Percentiles rank a stretch among this genome's conserved stretches.
Conservation (phyloP, 176 grass and related monocot species). For the Zizania latifolia region DNA sequence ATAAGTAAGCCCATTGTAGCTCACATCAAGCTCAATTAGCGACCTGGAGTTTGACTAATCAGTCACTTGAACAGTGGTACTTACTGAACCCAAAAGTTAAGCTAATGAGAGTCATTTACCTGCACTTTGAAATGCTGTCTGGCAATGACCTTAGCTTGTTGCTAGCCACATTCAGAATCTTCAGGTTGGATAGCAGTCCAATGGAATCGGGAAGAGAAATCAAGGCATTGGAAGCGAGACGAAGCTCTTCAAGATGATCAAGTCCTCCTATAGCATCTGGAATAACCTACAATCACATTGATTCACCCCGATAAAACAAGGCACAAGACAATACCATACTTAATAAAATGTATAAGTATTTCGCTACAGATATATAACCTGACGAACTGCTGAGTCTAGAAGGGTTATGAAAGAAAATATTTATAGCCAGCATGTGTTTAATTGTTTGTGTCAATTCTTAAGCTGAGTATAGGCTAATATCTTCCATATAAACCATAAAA, state of each 20-base stretch:
- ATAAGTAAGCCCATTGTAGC: constrained; percentile 80
- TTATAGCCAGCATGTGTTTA: background rate
- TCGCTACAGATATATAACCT: background rate
- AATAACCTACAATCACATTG: constrained; percentile 48
- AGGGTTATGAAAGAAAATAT: background rate
- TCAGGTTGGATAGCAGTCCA: constrained; percentile 67
- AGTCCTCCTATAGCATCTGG: constrained; percentile 82
- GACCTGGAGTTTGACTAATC: constrained; percentile 41
- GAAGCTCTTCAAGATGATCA: constrained; percentile 68
- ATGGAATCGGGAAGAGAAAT: constrained; percentile 76
- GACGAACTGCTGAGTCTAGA: background rate
- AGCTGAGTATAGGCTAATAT: background rate
- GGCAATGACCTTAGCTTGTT: constrained; percentile 86
- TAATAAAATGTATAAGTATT: background rate
- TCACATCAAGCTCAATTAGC: constrained; percentile 69
- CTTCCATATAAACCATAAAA: background rate
- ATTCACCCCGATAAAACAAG: background rate
- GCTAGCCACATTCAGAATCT: constrained; percentile 77
- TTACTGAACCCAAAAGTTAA: background rate
- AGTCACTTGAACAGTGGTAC: background rate
- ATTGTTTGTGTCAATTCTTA: no score
- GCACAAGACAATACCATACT: background rate
- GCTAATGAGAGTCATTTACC: constrained; percentile 42
- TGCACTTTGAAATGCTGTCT: constrained; percentile 95
- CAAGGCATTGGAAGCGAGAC: constrained; percentile 52